Percentiles rank a stretch among this genome's conserved stretches.
These are phyloP conservation scores for Lipomyces mesembrius DNA, from an alignment of 805 yeast species.

Conservation along the genomic window DNA sequence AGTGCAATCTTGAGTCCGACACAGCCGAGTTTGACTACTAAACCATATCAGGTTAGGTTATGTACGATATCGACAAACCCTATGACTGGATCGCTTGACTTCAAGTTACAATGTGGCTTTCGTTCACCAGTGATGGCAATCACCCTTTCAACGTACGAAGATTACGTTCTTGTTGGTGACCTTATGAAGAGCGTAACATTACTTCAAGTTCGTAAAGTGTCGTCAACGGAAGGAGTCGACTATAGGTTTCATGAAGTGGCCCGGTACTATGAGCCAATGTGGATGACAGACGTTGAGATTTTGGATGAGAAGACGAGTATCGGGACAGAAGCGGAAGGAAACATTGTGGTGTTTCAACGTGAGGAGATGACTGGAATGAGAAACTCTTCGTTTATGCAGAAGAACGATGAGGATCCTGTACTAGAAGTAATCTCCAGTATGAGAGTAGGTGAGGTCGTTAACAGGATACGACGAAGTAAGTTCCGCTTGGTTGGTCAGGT, in stretches of 20 bases:
- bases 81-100: conserved; percentile 18
- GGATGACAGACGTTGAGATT: conserved; percentile 38
- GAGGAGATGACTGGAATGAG: conserved; percentile 9
- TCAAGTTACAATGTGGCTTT: conserved; percentile 29
- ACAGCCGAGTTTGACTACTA: not conserved
- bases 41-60: conserved; percentile 23
- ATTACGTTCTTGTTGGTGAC: conserved; percentile 35
- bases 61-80: conserved; percentile 16
- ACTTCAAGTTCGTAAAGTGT: conserved; percentile 12
- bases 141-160: conserved; percentile 23
- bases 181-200: conserved; percentile 35
- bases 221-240: conserved; percentile 2
- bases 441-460: conserved; percentile 36
- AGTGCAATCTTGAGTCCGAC: not conserved
- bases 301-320: conserved; percentile 18
- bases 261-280: conserved; percentile 36
- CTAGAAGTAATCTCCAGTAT: conserved; percentile 27
- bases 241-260: conserved; percentile 27
- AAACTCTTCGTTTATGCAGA: not conserved
- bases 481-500: not conserved
- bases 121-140: conserved; percentile 35
- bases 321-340: conserved; percentile 39
- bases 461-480: conserved; percentile 32
- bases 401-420: conserved; percentile 18
- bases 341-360: conserved; percentile 27